Evolutionary conservation across 2,329 filamentous ascomycete species (phyloP), one percentile per base, ranked within the genome.

Genomic region (Sarocladiaceae sp.): DNA sequence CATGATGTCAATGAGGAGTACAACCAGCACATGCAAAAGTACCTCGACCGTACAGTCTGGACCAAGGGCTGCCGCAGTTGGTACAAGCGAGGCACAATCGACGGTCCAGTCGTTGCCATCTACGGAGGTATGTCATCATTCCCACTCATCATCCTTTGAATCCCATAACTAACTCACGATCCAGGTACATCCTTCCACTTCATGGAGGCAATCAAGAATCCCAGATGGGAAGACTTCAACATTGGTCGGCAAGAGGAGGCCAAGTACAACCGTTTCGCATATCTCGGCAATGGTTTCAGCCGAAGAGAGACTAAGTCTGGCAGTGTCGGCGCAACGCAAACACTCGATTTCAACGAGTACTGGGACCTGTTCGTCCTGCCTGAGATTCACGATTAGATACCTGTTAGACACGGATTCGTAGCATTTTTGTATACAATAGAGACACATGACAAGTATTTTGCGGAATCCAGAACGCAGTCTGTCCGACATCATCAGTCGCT

Each of bases 181-280:
- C 8, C 29, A 33, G 29, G 29, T 15, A 75, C 73, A 56, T 66
- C 75, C 23, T 64, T 75, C 48, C 74, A 78, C 57, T 78, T 78
- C 61, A 74, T 78, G 59, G 72, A 76, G 57, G 58, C 60, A 11
- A 71, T 80, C 54, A 66, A 77, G 44, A 71, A 71, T 26, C 77
- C 79, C 60, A 72, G 80, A 56, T 80, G 71, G 67, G 76, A 79
- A 47, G 80, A 77, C 57, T 66, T 72, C 25, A 74, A 76, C 33
- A 66, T 72, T 18, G 33, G 17, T 5, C 23, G 37, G 10, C 8
- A n/a, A 7, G 4, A 47, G 26, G 94, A 93, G 73, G 39, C 28
- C 44, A 90, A 90, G 66, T 88, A 87, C 52, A 79, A 79, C 56
- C 64, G 76, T 28, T 80, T 79, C 56, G 62, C 58, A 22, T 80